Conservation (phyloP, 306 rosid species). For the Rosa chinensis region DNA sequence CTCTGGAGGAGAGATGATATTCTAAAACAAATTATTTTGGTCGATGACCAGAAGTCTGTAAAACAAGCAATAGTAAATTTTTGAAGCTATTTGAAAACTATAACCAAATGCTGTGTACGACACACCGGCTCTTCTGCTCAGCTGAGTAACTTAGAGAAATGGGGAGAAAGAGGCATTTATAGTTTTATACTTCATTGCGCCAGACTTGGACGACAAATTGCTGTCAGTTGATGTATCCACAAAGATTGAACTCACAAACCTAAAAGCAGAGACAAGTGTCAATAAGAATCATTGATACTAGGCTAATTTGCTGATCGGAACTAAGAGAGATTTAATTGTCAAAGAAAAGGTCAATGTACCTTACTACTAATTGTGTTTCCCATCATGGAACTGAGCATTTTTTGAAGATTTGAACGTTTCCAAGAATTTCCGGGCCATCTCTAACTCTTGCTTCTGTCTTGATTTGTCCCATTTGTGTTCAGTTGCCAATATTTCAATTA, state of each 20-base stretch:
- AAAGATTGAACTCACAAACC: slow-evolving; percentile 7
- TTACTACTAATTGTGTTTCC: slow-evolving; percentile 70
- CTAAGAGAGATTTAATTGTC: background rate
- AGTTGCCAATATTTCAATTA: slow-evolving; percentile 72
- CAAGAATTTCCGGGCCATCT: slow-evolving; percentile 63
- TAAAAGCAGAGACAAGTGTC: background rate
- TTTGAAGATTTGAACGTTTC: slow-evolving; percentile 85
- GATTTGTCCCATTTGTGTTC: slow-evolving; percentile 88
- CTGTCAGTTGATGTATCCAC: background rate
- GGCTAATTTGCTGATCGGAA: background rate
- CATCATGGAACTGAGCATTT: slow-evolving; percentile 89
- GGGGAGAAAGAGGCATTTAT: background rate
- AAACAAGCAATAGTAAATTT: background rate
- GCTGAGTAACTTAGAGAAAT: background rate
- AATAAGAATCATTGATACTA: background rate
- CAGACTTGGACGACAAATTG: background rate
- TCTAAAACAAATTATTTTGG: slow-evolving; percentile 5
- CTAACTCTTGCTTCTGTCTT: slow-evolving; percentile 70
- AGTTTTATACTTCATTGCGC: background rate
- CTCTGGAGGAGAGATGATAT: background rate
- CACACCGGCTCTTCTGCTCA: background rate
- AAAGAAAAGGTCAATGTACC: slow-evolving; percentile 10
- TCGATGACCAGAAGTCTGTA: background rate
- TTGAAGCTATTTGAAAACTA: background rate
- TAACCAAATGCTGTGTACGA: background rate